Percentiles rank a stretch among this genome's conserved stretches.
Conservation (phyloP, 306 rosid species). For the Prunus fruticosa region DNA sequence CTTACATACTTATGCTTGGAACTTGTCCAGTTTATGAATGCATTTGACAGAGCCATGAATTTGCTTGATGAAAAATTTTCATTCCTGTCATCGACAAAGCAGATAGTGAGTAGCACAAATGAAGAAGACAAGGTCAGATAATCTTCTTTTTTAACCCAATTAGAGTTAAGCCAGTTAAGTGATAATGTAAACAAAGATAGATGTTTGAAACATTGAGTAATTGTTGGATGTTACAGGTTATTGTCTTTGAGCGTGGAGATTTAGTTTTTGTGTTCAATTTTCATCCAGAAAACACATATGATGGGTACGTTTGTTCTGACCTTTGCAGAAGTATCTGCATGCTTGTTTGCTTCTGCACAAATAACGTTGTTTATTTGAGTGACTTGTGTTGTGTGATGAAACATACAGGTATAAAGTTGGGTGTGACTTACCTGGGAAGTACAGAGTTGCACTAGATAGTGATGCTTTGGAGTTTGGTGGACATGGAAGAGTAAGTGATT, state of each 20-base stretch:
- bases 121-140: slow-evolving; percentile 74
- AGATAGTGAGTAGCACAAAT: slow-evolving; percentile 77
- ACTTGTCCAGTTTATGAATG: slow-evolving; percentile 80
- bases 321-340: not conserved
- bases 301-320: slow-evolving; percentile 57
- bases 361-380: slow-evolving; percentile 17
- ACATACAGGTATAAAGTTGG: slow-evolving; percentile 85
- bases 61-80: slow-evolving; percentile 76
- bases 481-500: slow-evolving; percentile 80
- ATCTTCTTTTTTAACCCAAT: not conserved
- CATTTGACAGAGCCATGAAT: slow-evolving; percentile 91
- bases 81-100: slow-evolving; percentile 74
- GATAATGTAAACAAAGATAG: not conserved
- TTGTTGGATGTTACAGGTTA: slow-evolving; percentile 50
- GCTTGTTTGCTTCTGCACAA: not conserved
- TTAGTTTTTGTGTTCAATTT: slow-evolving; percentile 89
- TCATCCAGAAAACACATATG: slow-evolving; percentile 75
- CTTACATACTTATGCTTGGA: slow-evolving; percentile 21
- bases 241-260: slow-evolving; percentile 93
- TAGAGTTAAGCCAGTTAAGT: not conserved
- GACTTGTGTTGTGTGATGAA: slow-evolving; percentile 20
- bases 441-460: slow-evolving; percentile 91
- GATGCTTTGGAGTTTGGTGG: slow-evolving; percentile 88
- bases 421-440: slow-evolving; percentile 96
- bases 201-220: not conserved